Evolutionary conservation across 176 grass and related monocot genomes (phyloP), one percentile per base, ranked within the genome.

Genomic region (Secale cereale): DNA sequence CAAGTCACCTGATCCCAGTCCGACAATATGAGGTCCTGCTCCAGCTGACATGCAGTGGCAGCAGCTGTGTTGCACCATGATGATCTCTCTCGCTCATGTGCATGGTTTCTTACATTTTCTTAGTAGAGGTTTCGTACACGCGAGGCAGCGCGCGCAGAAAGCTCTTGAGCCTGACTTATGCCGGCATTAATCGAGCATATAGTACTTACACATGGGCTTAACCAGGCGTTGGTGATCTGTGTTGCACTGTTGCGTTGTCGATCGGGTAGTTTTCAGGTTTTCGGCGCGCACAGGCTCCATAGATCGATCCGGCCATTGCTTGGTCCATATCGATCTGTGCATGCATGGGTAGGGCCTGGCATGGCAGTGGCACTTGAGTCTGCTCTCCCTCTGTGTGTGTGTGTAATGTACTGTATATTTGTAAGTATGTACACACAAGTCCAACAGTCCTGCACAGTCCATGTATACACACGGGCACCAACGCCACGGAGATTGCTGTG

Each of bases 231-330:
- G 11, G 12, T 25, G 25, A 69, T 43, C 48, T 16, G 33, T 3
- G 26, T 36, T 52, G 16, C 15, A 17, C 46, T 6, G 46, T 17
- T 48, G 19, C 52, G 17, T 56, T 23, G 67, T 70, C 66, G 33
- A 69, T 48, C 45, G 20, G 4, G 11, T 71, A 25, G 22, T 25
- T 71, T 71, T 40, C 20, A 71, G 69, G 23, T 14, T 41, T 39
- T 70, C 69, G 22, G 66, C 7, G 67, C 25, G 23, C 14, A 46
- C 70, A 16, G n/a, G 6, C 14, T 35, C 22, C 60, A 40, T 28
- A 56, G 60, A 81, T 66, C 7, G 78, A 87, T 87, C 86, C 26
- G 66, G 14, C 62, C 33, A 77, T 77, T 45, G 48, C 31, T 80
- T 76, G 61, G 61, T 3, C 10, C 9, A 65, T 62, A 6, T 62